Evolutionary conservation across 257 asterid species (phyloP).

Genomic region (Linaria vulgaris): DNA sequence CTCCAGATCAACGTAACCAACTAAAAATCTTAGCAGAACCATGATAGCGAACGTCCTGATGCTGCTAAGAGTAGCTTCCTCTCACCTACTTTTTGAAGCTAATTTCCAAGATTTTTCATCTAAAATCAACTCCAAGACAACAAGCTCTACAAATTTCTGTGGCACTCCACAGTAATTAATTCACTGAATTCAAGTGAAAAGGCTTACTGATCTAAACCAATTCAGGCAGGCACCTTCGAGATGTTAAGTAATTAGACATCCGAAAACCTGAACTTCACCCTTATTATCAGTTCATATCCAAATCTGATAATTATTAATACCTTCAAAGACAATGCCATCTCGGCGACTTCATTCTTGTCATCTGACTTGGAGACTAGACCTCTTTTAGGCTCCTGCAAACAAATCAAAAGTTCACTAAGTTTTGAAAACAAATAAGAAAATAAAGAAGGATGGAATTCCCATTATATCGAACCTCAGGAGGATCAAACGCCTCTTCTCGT

Average conservation of each 20-base stretch:
- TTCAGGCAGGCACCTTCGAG: not conserved
- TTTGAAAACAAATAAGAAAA: not conserved
- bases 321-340: slow-evolving; percentile 63
- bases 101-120: not conserved
- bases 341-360: slow-evolving; percentile 53
- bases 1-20: too few species aligned
- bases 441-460: slow-evolving; percentile 9
- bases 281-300: not conserved
- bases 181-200: not conserved
- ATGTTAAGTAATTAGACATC: not conserved
- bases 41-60: too few species aligned
- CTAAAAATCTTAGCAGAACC: too few species aligned
- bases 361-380: slow-evolving; percentile 23
- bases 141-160: not conserved
- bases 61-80: not conserved
- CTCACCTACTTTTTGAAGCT: not conserved
- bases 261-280: not conserved
- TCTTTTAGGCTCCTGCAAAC: slow-evolving; percentile 55
- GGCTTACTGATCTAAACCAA: not conserved
- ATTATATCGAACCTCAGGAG: slow-evolving; percentile 77
- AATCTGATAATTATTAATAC: slow-evolving; percentile 32
- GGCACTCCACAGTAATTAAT: not conserved
- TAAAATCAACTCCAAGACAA: not conserved
- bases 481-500: slow-evolving; percentile 80
- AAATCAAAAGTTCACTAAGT: slow-evolving; percentile 13